Evolutionary conservation across 2,329 filamentous ascomycete species (phyloP).

Genomic region (Incumbomyces lentus): DNA sequence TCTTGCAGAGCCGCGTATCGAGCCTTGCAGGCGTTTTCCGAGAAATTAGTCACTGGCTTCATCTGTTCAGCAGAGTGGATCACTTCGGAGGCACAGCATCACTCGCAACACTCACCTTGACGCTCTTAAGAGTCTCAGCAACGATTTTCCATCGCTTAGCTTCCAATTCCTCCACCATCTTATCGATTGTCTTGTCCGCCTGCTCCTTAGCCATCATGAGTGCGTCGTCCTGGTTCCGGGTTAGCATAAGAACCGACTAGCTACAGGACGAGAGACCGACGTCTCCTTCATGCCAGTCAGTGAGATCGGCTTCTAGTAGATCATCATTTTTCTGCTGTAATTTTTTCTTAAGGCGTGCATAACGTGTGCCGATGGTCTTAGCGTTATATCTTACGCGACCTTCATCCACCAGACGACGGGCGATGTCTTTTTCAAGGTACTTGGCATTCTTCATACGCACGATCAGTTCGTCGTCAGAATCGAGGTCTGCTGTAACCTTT

Average conservation of each 20-base stretch:
- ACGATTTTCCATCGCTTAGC: constrained; percentile 37
- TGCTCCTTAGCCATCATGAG: constrained; percentile 31
- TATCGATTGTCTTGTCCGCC: constrained; percentile 34
- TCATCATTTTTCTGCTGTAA: constrained; percentile 35
- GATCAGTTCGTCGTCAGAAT: constrained; percentile 38
- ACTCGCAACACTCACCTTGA: constrained; percentile 21
- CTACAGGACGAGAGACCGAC: constrained; percentile 23
- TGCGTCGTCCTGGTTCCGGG: constrained; percentile 32
- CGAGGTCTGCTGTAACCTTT: constrained; percentile 33
- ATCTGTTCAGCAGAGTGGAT: not conserved
- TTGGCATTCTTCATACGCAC: constrained; percentile 24
- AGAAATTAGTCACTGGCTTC: constrained; percentile 31
- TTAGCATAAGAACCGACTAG: constrained; percentile 7
- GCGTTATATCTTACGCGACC: constrained; percentile 34
- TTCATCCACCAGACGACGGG: constrained; percentile 31
- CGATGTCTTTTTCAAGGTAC: constrained; percentile 34
- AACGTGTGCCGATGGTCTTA: constrained; percentile 41
- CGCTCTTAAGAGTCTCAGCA: constrained; percentile 32
- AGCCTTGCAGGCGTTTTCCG: constrained; percentile 35
- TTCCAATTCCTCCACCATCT: constrained; percentile 30
- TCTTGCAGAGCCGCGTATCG: constrained; percentile 32
- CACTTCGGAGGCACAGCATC: not conserved
- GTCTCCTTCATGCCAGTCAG: constrained; percentile 41
- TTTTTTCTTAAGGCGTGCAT: constrained; percentile 34
- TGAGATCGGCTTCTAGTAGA: constrained; percentile 36